phyloP scores from a whole-genome alignment of 441 rosid species.

The Mallotus repandus region DNA sequence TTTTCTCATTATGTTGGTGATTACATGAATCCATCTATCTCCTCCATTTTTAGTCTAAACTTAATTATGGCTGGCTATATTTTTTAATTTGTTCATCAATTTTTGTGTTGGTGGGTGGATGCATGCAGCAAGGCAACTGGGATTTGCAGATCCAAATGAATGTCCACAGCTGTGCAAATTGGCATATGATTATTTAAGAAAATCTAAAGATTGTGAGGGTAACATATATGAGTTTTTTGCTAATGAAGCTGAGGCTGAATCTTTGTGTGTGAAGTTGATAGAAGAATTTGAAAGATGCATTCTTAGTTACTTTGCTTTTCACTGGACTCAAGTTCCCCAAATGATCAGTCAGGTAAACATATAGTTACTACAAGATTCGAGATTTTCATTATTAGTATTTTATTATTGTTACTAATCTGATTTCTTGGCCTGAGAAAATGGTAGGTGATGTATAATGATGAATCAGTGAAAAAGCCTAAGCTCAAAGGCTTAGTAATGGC shows the following conservation, averaged over 20 bases:
- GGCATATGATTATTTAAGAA: constrained; percentile 55
- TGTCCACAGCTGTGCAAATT: constrained; percentile 67
- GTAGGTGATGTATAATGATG: constrained; percentile 20
- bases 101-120: not conserved
- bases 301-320: constrained; percentile 72
- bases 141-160: constrained; percentile 59
- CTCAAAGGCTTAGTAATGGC: constrained; percentile 66
- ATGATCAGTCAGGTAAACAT: constrained; percentile 52
- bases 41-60: too few relatives aligned
- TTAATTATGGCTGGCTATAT: too few relatives aligned
- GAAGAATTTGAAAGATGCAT: constrained; percentile 77
- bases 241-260: constrained; percentile 44
- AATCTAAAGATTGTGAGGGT: constrained; percentile 52
- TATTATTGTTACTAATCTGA: too few relatives aligned
- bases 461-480: constrained; percentile 51
- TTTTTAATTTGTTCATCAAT: not conserved
- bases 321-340: constrained; percentile 61
- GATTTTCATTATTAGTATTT: too few relatives aligned
- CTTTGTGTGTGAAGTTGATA: constrained; percentile 50
- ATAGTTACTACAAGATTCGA: too few relatives aligned
- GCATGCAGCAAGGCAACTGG: constrained; percentile 73
- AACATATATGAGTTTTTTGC: constrained; percentile 48
- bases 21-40: not conserved
- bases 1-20: constrained; percentile 81
- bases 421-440: too few relatives aligned